Percentiles rank a stretch among this genome's conserved stretches.
These are phyloP conservation scores for Haplosporangium sp. DNA, from an alignment of 371 early-diverging fungal genomes.

Conservation along the genomic window DNA sequence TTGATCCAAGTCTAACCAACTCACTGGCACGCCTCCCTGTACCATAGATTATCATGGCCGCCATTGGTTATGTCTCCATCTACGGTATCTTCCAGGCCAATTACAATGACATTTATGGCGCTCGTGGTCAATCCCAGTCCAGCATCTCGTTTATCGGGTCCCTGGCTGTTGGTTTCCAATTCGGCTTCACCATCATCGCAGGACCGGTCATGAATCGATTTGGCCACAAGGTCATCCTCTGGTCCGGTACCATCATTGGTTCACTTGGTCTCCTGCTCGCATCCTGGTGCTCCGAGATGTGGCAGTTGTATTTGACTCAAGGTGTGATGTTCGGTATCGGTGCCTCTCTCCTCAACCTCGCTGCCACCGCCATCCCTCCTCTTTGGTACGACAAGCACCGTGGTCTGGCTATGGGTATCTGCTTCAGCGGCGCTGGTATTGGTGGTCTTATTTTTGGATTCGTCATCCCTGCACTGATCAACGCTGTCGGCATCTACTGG, in stretches of 20 bases:
- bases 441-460: constrained; percentile 77
- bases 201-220: constrained; percentile 63
- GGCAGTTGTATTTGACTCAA: constrained; percentile 78
- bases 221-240: constrained; percentile 66
- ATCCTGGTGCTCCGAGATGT: constrained; percentile 68
- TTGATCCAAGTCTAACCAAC: background rate
- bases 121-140: constrained; percentile 25
- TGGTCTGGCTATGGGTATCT: constrained; percentile 80
- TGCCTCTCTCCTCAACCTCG: constrained; percentile 73
- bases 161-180: constrained; percentile 50
- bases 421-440: constrained; percentile 76
- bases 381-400: constrained; percentile 78
- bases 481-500: constrained; percentile 68
- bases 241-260: constrained; percentile 60
- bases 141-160: constrained; percentile 46
- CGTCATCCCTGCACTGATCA: constrained; percentile 63
- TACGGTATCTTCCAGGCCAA: constrained; percentile 51
- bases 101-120: constrained; percentile 34
- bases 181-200: constrained; percentile 55
- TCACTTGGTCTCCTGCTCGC: constrained; percentile 72
- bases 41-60: background rate
- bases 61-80: constrained; percentile 37
- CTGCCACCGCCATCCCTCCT: constrained; percentile 71
- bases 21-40: too few relatives aligned
- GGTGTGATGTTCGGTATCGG: constrained; percentile 79